Evolutionary conservation across 2,329 filamentous ascomycete species (phyloP).

Genomic region (Scolecobasidium constrictum): DNA sequence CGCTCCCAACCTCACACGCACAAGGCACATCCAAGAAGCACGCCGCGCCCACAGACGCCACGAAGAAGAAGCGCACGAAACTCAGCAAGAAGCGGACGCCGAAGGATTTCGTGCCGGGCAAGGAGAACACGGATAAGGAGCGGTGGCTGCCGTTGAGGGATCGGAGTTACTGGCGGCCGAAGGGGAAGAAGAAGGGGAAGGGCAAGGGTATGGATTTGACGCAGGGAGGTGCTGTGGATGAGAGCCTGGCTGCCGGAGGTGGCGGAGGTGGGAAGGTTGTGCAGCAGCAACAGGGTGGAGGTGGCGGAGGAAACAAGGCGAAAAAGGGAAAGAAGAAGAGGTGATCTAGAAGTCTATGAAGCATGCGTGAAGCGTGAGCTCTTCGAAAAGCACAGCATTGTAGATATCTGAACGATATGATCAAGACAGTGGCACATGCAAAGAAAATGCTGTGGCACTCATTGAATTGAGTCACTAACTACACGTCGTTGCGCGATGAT

Average conservation of each 20-base stretch:
- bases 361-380: too few relatives aligned
- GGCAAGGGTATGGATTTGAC: slow-evolving; percentile 43
- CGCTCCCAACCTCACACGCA: slow-evolving; percentile 20
- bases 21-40: slow-evolving; percentile 30
- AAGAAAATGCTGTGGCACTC: too few relatives aligned
- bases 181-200: slow-evolving; percentile 76
- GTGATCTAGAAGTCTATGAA: not conserved
- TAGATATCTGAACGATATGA: too few relatives aligned
- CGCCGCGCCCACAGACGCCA: slow-evolving; percentile 26
- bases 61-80: slow-evolving; percentile 44
- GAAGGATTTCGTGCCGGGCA: slow-evolving; percentile 64
- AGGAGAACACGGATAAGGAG: slow-evolving; percentile 78
- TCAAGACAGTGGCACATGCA: too few relatives aligned
- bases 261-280: not conserved
- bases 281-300: slow-evolving; percentile 1
- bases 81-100: slow-evolving; percentile 52
- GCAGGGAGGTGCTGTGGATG: slow-evolving; percentile 8
- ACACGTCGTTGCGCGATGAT: too few relatives aligned
- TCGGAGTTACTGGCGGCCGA: slow-evolving; percentile 77
- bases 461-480: too few relatives aligned
- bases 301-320: not conserved
- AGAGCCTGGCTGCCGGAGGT: not conserved
- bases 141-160: slow-evolving; percentile 88
- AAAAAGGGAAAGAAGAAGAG: slow-evolving; percentile 9
- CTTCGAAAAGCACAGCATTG: too few relatives aligned